Base-by-base conservation (phyloP, 768 basidiomycete genomes). In the Panus rudis region DNA sequence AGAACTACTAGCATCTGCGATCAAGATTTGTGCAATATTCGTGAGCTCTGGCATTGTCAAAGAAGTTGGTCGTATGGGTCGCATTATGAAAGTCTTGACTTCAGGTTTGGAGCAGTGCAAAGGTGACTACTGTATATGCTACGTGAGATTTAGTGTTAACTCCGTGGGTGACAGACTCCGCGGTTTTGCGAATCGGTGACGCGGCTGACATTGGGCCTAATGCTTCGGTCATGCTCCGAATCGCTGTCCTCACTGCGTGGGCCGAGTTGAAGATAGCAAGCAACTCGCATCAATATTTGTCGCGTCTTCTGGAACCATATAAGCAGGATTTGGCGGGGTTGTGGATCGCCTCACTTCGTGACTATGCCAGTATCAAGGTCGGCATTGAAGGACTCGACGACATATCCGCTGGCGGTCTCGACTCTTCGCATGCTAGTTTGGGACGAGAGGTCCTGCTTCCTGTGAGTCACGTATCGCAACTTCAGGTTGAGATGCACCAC, bases 41-140 rank as follows among this genome's bases (percentile, higher is more conserved):
- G 91, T 98, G 6, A 92, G 94, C 1, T 91, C 87, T 54, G 94
- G 96, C 6, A 81, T 97, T 13, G 86, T 96, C 20, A 92, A 88
- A 58, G 91, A 97, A 61, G 75, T 93, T 3, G 66, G 66, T 33
- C 73, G 89, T 45, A 97, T 99, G 94, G 94, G 94, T 0, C 79
- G 94, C 17, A 93, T 98, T 42, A 65, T 97, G 34, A 94, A 89
- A 61, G 68, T 96, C 8, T 65, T 99, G 10, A 94, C 84, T 1
- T 81, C 75, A 6, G 89, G 92, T 0, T 68, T 99, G 24, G 88
- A 92, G 47, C 91, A 93, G 54, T 90, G 87, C 17, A 85, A 90
- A 69, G 86, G 93, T 92, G 31, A 4, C 28, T n/a, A 30, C 28
- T n/a, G 10, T 30, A 30, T n/a, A 10, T 30, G 10, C 28, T 30